These are phyloP conservation scores for Pythium sukuiense DNA, from an alignment of 352 stramenopile species.

Conservation along the genomic window DNA sequence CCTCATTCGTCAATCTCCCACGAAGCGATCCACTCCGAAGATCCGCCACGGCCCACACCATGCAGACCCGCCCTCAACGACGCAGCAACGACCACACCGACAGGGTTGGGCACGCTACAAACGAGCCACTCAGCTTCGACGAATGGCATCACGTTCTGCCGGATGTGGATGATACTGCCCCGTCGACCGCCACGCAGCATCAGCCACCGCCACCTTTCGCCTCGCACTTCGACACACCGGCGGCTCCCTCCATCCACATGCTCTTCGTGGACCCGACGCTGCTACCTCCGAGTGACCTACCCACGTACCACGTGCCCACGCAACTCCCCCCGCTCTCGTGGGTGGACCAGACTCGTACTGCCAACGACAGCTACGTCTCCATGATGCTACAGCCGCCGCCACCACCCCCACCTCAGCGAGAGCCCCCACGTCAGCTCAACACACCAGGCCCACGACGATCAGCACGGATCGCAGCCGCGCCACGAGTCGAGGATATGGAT, in stretches of 20 bases:
- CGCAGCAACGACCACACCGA: neutral
- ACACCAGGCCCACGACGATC: constrained; percentile 1
- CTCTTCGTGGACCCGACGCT: neutral
- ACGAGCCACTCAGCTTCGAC: neutral
- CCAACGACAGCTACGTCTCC: constrained; percentile 9
- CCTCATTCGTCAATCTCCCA: constrained; percentile 1
- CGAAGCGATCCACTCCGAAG: neutral
- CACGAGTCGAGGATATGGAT: constrained; percentile 8
- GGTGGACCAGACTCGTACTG: neutral
- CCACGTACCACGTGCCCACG: neutral
- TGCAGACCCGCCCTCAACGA: neutral
- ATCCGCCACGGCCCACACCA: neutral
- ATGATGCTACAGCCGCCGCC: constrained; percentile 1
- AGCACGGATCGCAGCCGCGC: constrained; percentile 4
- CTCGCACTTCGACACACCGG: neutral
- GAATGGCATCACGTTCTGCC: neutral
- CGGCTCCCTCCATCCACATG: neutral
- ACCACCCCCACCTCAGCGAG: neutral
- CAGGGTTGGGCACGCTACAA: neutral
- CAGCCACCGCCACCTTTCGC: neutral
- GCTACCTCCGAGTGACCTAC: neutral
- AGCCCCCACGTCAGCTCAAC: neutral
- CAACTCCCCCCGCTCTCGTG: neutral
- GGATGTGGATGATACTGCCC: neutral
- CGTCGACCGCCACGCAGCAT: neutral